Percentiles rank a stretch among this genome's conserved stretches.
phyloP scores from a whole-genome alignment of 345 rosid species.

The Brassica cretica region DNA sequence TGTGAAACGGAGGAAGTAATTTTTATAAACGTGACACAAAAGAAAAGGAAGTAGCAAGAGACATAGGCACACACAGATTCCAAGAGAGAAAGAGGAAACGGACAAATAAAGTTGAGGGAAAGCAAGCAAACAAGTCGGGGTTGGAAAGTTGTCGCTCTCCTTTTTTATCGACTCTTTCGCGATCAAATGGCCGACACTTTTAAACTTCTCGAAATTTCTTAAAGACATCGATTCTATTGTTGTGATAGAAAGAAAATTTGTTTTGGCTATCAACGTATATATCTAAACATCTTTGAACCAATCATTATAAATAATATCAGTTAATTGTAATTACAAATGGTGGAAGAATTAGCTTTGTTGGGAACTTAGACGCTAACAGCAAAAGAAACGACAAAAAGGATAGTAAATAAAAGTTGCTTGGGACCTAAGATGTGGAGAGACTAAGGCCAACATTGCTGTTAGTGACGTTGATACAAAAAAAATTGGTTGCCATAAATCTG shows the following conservation, averaged over 20 bases:
- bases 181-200: conserved; percentile 40
- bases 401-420: conserved; percentile 17
- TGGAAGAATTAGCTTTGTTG: background rate
- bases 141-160: conserved; percentile 55
- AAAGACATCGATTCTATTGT: background rate
- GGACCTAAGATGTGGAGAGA: conserved; percentile 31
- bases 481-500: background rate
- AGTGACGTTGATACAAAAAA: background rate
- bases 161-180: conserved; percentile 45
- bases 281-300: background rate
- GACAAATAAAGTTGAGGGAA: conserved; percentile 66
- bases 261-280: background rate
- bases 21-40: conserved; percentile 6
- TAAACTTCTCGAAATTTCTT: conserved; percentile 13
- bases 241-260: background rate
- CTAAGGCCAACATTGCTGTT: conserved; percentile 18
- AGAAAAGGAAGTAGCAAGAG: conserved; percentile 10
- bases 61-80: conserved; percentile 58
- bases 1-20: no score
- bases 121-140: conserved; percentile 39
- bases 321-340: background rate
- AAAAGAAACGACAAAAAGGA: conserved; percentile 15
- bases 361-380: conserved; percentile 4
- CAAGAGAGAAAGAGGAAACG: conserved; percentile 56
- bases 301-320: conserved; percentile 3